Conservation (phyloP, 768 basidiomycete genomes). For the Lactarius akahatsu region DNA sequence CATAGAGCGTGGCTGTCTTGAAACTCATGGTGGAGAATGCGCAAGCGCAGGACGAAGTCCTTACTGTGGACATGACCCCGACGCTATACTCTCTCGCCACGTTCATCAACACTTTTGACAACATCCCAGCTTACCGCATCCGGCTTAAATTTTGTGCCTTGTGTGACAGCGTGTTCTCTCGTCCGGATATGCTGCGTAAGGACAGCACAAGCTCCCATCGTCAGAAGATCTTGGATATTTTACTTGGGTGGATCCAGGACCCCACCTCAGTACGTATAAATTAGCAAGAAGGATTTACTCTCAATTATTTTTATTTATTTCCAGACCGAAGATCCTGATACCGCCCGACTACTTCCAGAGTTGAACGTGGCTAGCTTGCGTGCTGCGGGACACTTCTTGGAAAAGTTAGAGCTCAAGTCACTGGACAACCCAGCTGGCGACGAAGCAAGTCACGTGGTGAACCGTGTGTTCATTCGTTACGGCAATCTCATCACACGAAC, state of each 20-base stretch:
- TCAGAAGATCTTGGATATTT: conserved; percentile 68
- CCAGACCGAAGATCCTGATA: conserved; percentile 41
- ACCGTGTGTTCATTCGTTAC: conserved; percentile 79
- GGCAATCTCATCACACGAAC: conserved; percentile 62
- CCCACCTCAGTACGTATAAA: conserved; percentile 45
- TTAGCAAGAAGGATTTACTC: neutral
- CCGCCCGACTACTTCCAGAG: conserved; percentile 50
- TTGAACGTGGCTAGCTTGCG: conserved; percentile 72
- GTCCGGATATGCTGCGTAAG: conserved; percentile 62
- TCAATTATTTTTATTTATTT: conserved; percentile 1
- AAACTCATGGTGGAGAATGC: conserved; percentile 77
- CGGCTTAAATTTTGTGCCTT: conserved; percentile 75
- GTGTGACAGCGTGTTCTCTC: conserved; percentile 64
- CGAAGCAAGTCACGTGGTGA: conserved; percentile 66
- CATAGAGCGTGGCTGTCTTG: conserved; percentile 65
- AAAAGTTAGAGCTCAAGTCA: conserved; percentile 66
- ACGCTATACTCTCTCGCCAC: conserved; percentile 51
- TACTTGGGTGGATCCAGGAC: conserved; percentile 78
- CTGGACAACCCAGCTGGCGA: conserved; percentile 58
- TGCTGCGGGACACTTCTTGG: conserved; percentile 72
- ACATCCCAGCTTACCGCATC: conserved; percentile 56
- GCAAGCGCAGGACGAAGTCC: conserved; percentile 58
- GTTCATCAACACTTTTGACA: conserved; percentile 63
- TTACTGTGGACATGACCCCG: conserved; percentile 39
- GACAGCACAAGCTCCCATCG: conserved; percentile 60